Evolutionary conservation across 345 rosid genomes (phyloP).

Genomic region (Eucalyptus marginata): DNA sequence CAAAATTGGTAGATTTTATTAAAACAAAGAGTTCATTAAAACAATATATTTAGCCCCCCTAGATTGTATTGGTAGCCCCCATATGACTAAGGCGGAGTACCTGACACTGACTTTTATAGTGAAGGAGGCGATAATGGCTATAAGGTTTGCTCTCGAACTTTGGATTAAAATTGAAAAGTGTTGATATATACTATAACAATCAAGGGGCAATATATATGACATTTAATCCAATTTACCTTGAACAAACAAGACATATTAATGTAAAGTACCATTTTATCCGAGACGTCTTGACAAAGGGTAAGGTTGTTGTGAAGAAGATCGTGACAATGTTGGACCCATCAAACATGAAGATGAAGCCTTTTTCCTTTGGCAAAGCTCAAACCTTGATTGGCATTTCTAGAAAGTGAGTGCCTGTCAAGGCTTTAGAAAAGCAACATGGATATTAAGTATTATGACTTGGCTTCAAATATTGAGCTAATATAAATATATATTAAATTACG

Average conservation of each 20-base stretch:
- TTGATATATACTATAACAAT: neutral
- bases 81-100: neutral
- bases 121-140: neutral
- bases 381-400: neutral
- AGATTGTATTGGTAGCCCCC: too few species aligned
- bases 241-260: too few species aligned
- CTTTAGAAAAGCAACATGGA: neutral
- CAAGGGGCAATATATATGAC: neutral
- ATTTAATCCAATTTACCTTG: neutral
- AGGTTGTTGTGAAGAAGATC: neutral
- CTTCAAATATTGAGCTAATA: neutral
- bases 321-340: neutral
- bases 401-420: neutral
- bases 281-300: neutral
- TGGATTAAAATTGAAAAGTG: too few species aligned
- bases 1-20: too few species aligned
- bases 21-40: too few species aligned
- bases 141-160: neutral
- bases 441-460: neutral
- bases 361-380: neutral
- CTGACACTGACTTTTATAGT: neutral
- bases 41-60: too few species aligned
- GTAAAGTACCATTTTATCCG: neutral
- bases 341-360: neutral
- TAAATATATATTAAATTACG: too few species aligned